Base-by-base conservation (phyloP, 2,329 filamentous ascomycete genomes). In the Chrysoporthe austroafricana region DNA sequence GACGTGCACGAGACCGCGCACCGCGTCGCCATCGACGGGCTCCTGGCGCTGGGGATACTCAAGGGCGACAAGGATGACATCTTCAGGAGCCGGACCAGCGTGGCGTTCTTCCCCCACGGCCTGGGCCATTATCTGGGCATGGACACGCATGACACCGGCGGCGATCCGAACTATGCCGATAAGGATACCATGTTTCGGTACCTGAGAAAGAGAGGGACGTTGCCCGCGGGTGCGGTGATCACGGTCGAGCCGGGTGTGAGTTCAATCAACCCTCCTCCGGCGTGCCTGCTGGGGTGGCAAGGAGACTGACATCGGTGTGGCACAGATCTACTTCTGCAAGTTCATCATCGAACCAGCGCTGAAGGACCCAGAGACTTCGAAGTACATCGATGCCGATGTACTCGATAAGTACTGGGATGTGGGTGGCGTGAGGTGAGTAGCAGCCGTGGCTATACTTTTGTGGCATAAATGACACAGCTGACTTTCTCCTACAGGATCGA, bases 201-300 rank as follows among this genome's bases (percentile, higher is more conserved):
- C 76, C 82, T 99, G 69, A 85, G 96, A 57, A 90, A 97, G 50
- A 84, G 96, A 64, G 90, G 92, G 14, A 85, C 80, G 32, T 78
- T 97, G 60, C 93, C 93, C 0, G 90, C 89, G 0, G 91, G 91
- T 8, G 90, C 90, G 62, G 93, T 99, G 34, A 90, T 99, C 64
- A 99, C 96, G 0, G 95, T 98, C 50, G 96, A 99, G 82, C 96
- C 96, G 14, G 96, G 96, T 60, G 88, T 92, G 83, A 79, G 88
- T 83, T 64, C 7, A 6, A 39, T 9, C 26, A 1, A 1, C 9
- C 9, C 8, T 18, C 16, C 39, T n/a, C 5, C 8, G 7, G 34
- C 16, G 13, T 64, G 4, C 39, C n/a, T 21, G 50, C 42, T 44
- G 26, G 6, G 2, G 18, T 16, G 21, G 36, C n/a, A 18, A 16